phyloP scores from a whole-genome alignment of 169 alveolate genomes.

The Babesia divergens region DNA sequence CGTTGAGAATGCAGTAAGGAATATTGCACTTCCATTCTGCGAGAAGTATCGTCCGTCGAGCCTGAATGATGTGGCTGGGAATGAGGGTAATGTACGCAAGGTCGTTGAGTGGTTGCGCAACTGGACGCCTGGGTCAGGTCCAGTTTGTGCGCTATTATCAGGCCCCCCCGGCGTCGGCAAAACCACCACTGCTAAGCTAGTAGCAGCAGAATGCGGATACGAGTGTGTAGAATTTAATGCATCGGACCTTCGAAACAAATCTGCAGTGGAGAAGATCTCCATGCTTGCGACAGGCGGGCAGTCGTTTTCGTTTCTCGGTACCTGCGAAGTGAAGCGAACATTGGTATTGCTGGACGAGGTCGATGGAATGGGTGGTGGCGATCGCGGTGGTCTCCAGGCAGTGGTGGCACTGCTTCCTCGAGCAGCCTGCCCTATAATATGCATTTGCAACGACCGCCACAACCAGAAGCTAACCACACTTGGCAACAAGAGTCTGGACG shows the following conservation, averaged over 20 bases:
- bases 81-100: constrained; percentile 79
- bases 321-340: constrained; percentile 67
- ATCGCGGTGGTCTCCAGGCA: constrained; percentile 96
- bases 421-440: constrained; percentile 94
- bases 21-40: constrained; percentile 81
- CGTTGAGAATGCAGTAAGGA: background rate
- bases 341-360: constrained; percentile 95
- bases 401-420: constrained; percentile 88
- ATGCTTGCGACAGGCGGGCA: constrained; percentile 81
- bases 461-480: constrained; percentile 83
- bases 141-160: constrained; percentile 89
- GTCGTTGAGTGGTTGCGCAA: constrained; percentile 90
- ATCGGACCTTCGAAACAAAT: constrained; percentile 92
- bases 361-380: constrained; percentile 98
- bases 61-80: constrained; percentile 89
- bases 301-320: constrained; percentile 54
- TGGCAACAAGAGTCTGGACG: constrained; percentile 90
- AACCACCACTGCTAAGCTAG: constrained; percentile 92
- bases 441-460: constrained; percentile 94
- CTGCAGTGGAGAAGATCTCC: constrained; percentile 81
- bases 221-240: constrained; percentile 94
- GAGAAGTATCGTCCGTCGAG: constrained; percentile 92
- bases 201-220: constrained; percentile 87
- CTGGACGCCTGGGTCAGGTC: constrained; percentile 84
- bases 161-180: constrained; percentile 99